Evolutionary conservation across 1,139 yeast species (phyloP), one percentile per base, ranked within the genome.

Genomic region (Candida smagusa): DNA sequence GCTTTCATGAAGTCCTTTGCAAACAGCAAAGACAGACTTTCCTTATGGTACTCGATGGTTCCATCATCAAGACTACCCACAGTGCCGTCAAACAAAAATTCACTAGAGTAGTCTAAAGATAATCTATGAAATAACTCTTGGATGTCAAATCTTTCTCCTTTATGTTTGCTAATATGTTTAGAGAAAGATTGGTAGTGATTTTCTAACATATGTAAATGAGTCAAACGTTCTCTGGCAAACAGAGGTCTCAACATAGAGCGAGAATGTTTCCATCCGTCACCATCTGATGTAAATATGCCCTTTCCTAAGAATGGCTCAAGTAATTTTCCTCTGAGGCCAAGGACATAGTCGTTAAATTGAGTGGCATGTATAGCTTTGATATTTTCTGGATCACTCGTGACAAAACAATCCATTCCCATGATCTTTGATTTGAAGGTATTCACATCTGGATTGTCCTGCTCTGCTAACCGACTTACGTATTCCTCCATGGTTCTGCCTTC

Each of bases 231-330:
- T 42, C 79, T 62, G 13, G 76, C 66, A 56, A 77, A 77, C 53
- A 76, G 81, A 1, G 84, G 83, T 41, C 82, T 64, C 47, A 78
- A 66, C 74, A 78, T 61, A 2, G 79, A 72, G 35, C 84, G 60
- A 13, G 80, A 69, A 49, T 76, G 79, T 47, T 74, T 72, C 84
- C 84, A 77, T 4, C 75, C 78, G 28, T 59, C 66, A 8, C 77
- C 79, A 40, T 74, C 78, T 28, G 74, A 61, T 2, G 81, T 76
- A 58, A 77, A 77, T 41, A 77, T 77, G 3, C 84, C 83, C 40
- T 74, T 74, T 6, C 83, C 83, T 34, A 77, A 59, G 22, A 74
- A 54, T 6, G 77, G 74, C 31, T 44, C 43, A 49, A 77, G 64
- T 31, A 59, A 63, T 3, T 49, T 50, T 51, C 72, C 71, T 47